Base-by-base conservation (phyloP, 352 stramenopile species). In the Globisporangium uncinulatum region DNA sequence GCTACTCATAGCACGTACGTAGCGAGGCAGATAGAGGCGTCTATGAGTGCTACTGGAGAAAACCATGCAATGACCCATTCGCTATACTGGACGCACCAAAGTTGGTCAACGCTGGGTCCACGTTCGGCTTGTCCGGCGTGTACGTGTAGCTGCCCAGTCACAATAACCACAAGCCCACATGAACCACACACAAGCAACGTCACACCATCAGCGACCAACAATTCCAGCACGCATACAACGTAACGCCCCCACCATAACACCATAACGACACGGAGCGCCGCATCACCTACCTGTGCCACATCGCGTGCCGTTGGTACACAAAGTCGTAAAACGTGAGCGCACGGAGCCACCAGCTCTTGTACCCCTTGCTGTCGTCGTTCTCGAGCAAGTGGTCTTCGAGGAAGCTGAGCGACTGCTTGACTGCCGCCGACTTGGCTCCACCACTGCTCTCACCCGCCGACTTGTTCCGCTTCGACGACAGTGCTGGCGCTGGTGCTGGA, bases 261-360 rank as follows among this genome's bases (percentile, higher is more conserved):
- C 42, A 46, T 45, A 45, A 14, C 11, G 9, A 44, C 37, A 44
- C 37, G 15, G 14, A 51, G 21, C 54, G 32, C 47, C n/a, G 24
- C 24, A 29, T 29, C 24, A 1, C 24, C 24, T 29, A 73, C 64
- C 66, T 87, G 60, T 93, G 80, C 80, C 83, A 91, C 83, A 93
- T 93, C 49, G 80, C 80, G 46, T 93, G 83, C 21, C 83, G 83
- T 56, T 93, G 83, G 60, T 91, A 93, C 43, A 90, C 79, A 60
- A 89, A 93, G 61, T 93, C 81, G 64, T 90, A 93, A 58, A 89
- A 91, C 36, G 83, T 83, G 17, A 93, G 62, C 13, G 83, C 83
- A 29, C 83, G 80, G 36, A 89, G 76, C 83, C 83, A 93, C 83
- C 83, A 93, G 59, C 83, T 93, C 60, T 89, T 92, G 64, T 92